Percentiles rank a stretch among this genome's conserved stretches.
These are phyloP conservation scores for Aspergillus kassunensis DNA, from an alignment of 495 filamentous ascomycete genomes.

Conservation along the genomic window DNA sequence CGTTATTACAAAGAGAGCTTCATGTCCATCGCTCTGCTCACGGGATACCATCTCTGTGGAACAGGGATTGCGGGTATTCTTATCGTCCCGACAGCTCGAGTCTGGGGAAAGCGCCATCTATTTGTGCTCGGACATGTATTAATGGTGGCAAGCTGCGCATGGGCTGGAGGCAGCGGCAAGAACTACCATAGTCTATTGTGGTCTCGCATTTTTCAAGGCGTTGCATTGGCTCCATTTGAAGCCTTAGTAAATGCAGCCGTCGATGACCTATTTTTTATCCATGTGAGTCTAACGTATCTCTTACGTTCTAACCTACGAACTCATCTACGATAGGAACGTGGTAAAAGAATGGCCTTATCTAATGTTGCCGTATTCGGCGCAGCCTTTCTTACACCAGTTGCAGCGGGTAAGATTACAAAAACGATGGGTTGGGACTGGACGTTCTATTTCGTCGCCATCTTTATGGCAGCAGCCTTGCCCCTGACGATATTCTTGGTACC, in stretches of 20 bases:
- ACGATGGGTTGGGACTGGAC: slow-evolving; percentile 74
- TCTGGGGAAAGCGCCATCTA: slow-evolving; percentile 88
- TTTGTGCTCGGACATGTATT: slow-evolving; percentile 77
- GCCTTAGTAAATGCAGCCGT: slow-evolving; percentile 72
- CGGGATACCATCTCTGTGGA: slow-evolving; percentile 83
- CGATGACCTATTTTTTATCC: slow-evolving; percentile 73
- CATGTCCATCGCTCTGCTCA: slow-evolving; percentile 72
- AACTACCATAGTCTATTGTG: slow-evolving; percentile 69
- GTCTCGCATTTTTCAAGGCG: slow-evolving; percentile 71
- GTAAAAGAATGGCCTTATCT: slow-evolving; percentile 83
- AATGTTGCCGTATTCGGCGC: slow-evolving; percentile 89
- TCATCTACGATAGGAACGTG: slow-evolving; percentile 55
- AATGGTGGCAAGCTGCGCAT: slow-evolving; percentile 65
- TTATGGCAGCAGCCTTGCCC: slow-evolving; percentile 60
- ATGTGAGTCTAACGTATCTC: slow-evolving; percentile 46
- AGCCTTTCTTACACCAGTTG: slow-evolving; percentile 85
- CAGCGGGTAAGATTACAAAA: slow-evolving; percentile 80
- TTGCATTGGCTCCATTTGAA: slow-evolving; percentile 74
- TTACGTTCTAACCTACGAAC: background rate
- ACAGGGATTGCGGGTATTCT: slow-evolving; percentile 76
- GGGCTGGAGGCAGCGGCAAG: slow-evolving; percentile 68
- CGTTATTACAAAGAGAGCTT: slow-evolving; percentile 57
- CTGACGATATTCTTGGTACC: slow-evolving; percentile 74
- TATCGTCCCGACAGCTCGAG: slow-evolving; percentile 80
- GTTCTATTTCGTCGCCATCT: slow-evolving; percentile 67